Percentiles rank a stretch among this genome's conserved stretches.
phyloP scores from a whole-genome alignment of 2,329 filamentous ascomycete genomes.

The Raffaelea ambrosiae region DNA sequence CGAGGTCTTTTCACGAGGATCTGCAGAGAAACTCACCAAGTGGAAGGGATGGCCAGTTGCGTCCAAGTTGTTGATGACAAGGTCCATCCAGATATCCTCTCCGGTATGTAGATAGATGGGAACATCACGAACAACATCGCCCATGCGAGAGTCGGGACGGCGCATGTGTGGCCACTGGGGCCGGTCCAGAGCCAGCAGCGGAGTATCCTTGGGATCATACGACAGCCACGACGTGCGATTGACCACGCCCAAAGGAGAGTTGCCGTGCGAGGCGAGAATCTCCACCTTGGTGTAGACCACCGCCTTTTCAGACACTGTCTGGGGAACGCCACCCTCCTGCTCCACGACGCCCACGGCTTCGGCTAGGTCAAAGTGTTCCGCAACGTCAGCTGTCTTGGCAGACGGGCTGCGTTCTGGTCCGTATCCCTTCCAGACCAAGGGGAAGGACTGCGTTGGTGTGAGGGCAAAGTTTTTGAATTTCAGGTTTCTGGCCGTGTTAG shows the following conservation, averaged over 20 bases:
- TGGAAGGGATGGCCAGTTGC: conserved; percentile 8
- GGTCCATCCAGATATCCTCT: conserved; percentile 40
- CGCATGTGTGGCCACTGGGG: conserved; percentile 2
- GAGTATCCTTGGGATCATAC: conserved; percentile 2
- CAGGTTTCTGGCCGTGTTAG: conserved; percentile 6
- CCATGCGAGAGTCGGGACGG: not conserved
- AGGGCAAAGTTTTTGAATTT: conserved; percentile 11
- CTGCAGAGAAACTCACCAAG: conserved; percentile 1
- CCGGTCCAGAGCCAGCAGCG: conserved; percentile 8
- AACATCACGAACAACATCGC: conserved; percentile 6
- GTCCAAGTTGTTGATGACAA: conserved; percentile 42
- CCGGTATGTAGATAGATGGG: conserved; percentile 7
- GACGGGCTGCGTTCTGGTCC: not conserved
- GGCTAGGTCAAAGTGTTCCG: not conserved
- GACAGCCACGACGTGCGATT: conserved; percentile 12
- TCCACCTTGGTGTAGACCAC: conserved; percentile 11
- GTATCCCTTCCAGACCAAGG: not conserved
- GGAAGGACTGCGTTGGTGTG: conserved; percentile 1
- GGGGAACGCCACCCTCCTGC: not conserved
- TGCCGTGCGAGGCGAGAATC: conserved; percentile 7
- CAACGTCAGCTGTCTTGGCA: not conserved
- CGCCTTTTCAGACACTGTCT: not conserved
- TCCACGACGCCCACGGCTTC: not conserved
- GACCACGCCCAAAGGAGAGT: conserved; percentile 11
- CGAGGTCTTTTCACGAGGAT: too few species aligned